phyloP scores from a whole-genome alignment of 257 asterid genomes.

The Vinca minor region DNA sequence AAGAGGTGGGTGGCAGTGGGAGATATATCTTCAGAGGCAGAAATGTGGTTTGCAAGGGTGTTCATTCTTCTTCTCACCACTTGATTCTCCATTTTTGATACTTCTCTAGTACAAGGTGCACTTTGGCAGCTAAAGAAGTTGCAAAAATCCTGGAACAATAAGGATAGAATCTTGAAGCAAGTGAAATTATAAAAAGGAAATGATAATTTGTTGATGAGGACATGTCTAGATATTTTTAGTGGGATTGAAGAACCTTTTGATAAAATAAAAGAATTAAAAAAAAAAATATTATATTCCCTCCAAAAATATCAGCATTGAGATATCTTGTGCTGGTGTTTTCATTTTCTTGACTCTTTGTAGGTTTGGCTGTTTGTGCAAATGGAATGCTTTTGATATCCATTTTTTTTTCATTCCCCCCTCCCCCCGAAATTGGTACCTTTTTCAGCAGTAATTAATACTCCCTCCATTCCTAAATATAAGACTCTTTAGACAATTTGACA shows the following conservation, averaged over 20 bases:
- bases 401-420: no score
- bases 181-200: conserved; percentile 14
- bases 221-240: conserved; percentile 28
- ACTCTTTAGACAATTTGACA: no score
- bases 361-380: neutral
- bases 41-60: conserved; percentile 51
- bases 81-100: conserved; percentile 49
- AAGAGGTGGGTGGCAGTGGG: conserved; percentile 61
- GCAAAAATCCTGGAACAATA: neutral
- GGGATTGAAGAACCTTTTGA: neutral
- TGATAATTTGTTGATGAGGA: conserved; percentile 7
- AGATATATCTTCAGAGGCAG: conserved; percentile 50
- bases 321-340: neutral
- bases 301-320: conserved; percentile 12
- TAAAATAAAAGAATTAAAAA: no score
- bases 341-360: conserved; percentile 1
- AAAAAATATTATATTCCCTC: no score
- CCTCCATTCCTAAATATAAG: no score
- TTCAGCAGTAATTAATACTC: no score
- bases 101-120: conserved; percentile 15
- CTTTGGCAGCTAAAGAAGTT: neutral
- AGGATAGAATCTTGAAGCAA: conserved; percentile 3
- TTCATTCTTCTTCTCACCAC: conserved; percentile 50
- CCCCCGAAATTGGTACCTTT: no score
- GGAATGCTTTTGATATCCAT: neutral